A percentile compares a stretch with the other conserved stretches of the same genome.
phyloP scores from a whole-genome alignment of 495 filamentous ascomycete species.

The Neurospora pannonica region DNA sequence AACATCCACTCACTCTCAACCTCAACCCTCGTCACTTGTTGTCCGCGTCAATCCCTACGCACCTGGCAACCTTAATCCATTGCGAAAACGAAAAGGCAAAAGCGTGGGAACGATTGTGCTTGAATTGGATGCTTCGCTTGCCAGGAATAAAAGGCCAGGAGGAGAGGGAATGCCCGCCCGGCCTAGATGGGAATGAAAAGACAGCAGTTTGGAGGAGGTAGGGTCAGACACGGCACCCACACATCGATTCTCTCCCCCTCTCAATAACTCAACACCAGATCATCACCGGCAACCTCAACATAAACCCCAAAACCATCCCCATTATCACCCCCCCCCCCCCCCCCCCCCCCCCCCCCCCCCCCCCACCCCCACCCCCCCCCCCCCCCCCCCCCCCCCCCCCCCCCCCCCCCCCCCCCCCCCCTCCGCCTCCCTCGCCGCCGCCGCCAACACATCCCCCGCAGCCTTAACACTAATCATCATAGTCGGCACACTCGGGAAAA shows the following conservation, averaged over 20 bases:
- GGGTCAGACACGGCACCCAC: too few relatives aligned
- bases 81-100: background rate
- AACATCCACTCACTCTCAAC: background rate
- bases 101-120: background rate
- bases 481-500: slow-evolving; percentile 50
- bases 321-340: background rate
- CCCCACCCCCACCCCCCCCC: slow-evolving; percentile 34
- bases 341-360: slow-evolving; percentile 21
- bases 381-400: slow-evolving; percentile 4
- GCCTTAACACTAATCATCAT: slow-evolving; percentile 60
- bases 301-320: background rate
- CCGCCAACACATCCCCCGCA: slow-evolving; percentile 47
- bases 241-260: too few relatives aligned
- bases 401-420: background rate
- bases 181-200: too few relatives aligned
- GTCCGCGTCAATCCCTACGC: background rate
- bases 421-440: slow-evolving; percentile 40
- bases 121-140: too few relatives aligned
- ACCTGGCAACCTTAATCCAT: background rate
- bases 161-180: too few relatives aligned
- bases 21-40: background rate
- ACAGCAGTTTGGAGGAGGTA: too few relatives aligned
- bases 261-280: too few relatives aligned
- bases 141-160: too few relatives aligned
- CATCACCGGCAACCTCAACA: background rate